Evolutionary conservation across 805 yeast genomes (phyloP).

Genomic region (Candida namnaoensis): DNA sequence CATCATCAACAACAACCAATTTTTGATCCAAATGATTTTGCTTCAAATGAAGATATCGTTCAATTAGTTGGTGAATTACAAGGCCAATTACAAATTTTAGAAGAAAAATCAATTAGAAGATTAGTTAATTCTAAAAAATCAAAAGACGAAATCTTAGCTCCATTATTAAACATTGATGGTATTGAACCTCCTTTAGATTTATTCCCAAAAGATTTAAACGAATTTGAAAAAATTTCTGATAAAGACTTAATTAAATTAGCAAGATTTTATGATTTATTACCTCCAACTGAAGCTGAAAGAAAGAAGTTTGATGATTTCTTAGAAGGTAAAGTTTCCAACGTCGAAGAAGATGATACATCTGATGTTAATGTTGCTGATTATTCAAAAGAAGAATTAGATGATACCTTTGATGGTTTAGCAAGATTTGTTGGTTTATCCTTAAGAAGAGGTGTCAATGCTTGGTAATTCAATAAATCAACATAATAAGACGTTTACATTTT

Average conservation of each 20-base stretch:
- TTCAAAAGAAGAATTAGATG: constrained; percentile 40
- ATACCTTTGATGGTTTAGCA: constrained; percentile 54
- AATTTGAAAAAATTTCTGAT: constrained; percentile 39
- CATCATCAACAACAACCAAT: constrained; percentile 4
- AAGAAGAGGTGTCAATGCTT: constrained; percentile 42
- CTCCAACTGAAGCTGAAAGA: constrained; percentile 51
- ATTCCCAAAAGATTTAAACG: constrained; percentile 53
- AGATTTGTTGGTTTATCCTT: constrained; percentile 55
- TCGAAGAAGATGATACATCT: constrained; percentile 18
- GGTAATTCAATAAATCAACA: constrained; percentile 25
- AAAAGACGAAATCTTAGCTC: constrained; percentile 42
- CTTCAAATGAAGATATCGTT: constrained; percentile 76
- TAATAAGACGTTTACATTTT: too few species aligned
- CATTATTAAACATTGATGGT: constrained; percentile 75
- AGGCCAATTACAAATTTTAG: constrained; percentile 73
- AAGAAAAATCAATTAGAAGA: constrained; percentile 69
- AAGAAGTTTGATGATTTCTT: constrained; percentile 40
- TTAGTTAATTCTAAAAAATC: constrained; percentile 49
- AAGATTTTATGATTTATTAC: constrained; percentile 68
- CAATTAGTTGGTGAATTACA: constrained; percentile 87
- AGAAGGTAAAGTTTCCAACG: constrained; percentile 33
- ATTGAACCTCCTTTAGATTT: constrained; percentile 43
- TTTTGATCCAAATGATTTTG: constrained; percentile 46
- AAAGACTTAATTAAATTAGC: constrained; percentile 44
- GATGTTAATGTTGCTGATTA: constrained; percentile 19